A percentile compares a stretch with the other conserved stretches of the same genome.
Evolutionary conservation across 1,284 basidiomycete genomes (phyloP).

Genomic region (Tylopilus sp.): DNA sequence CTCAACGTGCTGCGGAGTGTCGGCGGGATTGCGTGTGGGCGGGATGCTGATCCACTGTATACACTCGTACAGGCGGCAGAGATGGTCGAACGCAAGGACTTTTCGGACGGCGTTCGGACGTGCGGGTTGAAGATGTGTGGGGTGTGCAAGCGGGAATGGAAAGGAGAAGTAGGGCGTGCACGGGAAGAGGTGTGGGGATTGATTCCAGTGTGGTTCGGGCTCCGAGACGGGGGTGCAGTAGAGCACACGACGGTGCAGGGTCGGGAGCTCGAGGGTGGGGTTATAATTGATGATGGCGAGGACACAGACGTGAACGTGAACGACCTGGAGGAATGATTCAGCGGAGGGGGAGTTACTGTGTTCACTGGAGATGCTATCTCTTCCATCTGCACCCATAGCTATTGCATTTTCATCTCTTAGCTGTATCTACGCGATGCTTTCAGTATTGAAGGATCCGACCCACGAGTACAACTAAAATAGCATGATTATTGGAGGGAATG

Average conservation of each 20-base stretch:
- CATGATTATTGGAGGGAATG: too few relatives aligned
- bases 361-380: slow-evolving; percentile 30
- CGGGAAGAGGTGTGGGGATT: slow-evolving; percentile 68
- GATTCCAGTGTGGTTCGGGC: slow-evolving; percentile 71
- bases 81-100: slow-evolving; percentile 73
- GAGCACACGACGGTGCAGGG: slow-evolving; percentile 8
- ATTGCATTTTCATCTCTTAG: slow-evolving; percentile 17
- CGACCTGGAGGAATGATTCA: slow-evolving; percentile 27
- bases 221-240: slow-evolving; percentile 39
- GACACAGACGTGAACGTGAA: slow-evolving; percentile 27
- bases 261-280: slow-evolving; percentile 9
- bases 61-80: slow-evolving; percentile 69
- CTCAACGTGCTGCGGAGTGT: slow-evolving; percentile 72
- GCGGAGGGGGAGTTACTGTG: background rate
- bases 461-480: too few relatives aligned
- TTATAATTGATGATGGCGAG: slow-evolving; percentile 18
- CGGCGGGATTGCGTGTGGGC: slow-evolving; percentile 69
- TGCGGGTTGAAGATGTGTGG: slow-evolving; percentile 67
- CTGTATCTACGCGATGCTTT: slow-evolving; percentile 31
- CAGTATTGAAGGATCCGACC: too few relatives aligned
- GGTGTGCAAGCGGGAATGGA: slow-evolving; percentile 67
- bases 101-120: slow-evolving; percentile 63
- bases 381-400: slow-evolving; percentile 11
- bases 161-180: slow-evolving; percentile 55
- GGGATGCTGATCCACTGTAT: slow-evolving; percentile 74